Base-by-base conservation (phyloP, 2,329 filamentous ascomycete genomes). In the Xylaria sp. region DNA sequence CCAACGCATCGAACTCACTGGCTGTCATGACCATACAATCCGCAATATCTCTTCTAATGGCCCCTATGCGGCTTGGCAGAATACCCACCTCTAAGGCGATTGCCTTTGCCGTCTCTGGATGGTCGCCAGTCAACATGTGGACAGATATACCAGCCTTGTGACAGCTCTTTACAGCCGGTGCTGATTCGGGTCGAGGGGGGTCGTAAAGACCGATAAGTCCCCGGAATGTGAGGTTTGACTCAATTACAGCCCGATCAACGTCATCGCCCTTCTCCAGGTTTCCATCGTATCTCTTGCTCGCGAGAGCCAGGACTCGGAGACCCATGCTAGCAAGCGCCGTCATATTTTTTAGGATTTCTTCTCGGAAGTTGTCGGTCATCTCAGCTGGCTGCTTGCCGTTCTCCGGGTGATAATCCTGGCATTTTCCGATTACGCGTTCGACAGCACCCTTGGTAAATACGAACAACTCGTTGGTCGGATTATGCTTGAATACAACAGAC, bases 161-260 rank as follows among this genome's bases (percentile, higher is more conserved):
- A 73, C 88, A 90, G 67, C 84, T 81, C 33, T 82, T 79, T 42
- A 91, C 88, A 4, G 88, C 86, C 0, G 82, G 84, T 1, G 86
- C 87, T 2, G 90, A 90, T 76, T 92, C 90, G 0, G 87, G 83
- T 1, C 91, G 89, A 67, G 90, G 91, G 6, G 91, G 91, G 72
- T 93, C 91, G 71, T 92, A 92, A 5, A 93, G 84, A 51, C 90
- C 91, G 67, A 92, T 85, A 5, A 93, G 83, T 53, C 91, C 91
- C 53, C 87, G 85, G 79, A 92, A 91, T 53, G 83, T 83, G 28
- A 93, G 84, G 49, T 88, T 83, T 36, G 82, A 82, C 75, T 92
- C 90, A 28, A 92, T 80, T 9, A 81, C 79, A 3, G 83, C 82
- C 10, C 90, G 87, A 15, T 85, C 79, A 54, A 85, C 75, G 7